A percentile compares a stretch with the other conserved stretches of the same genome.
These are phyloP conservation scores for Fistulifera solaris DNA, from an alignment of 108 stramenopile species.

Conservation along the genomic window DNA sequence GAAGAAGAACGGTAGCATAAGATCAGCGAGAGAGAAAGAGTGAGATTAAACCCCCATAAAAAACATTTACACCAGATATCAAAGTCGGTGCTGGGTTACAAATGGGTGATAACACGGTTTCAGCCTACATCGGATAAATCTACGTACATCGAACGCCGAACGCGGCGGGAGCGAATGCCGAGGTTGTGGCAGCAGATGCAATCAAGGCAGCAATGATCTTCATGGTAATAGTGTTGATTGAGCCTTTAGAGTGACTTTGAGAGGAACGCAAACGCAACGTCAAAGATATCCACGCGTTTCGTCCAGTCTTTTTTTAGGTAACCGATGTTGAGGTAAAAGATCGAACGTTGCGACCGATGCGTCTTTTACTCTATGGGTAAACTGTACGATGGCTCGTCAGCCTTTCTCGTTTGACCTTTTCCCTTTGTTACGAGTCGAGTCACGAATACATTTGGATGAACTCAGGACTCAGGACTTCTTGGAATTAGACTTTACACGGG, in stretches of 20 bases:
- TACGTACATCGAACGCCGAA: slow-evolving; percentile 72
- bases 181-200: slow-evolving; percentile 54
- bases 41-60: not conserved
- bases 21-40: not conserved
- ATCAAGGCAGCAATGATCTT: slow-evolving; percentile 60
- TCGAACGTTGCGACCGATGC: too few species aligned
- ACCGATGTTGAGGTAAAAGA: too few species aligned
- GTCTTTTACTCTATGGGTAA: too few species aligned
- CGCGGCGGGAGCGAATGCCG: slow-evolving; percentile 72
- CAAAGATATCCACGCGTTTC: too few species aligned
- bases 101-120: not conserved
- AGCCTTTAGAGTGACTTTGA: not conserved
- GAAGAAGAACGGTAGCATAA: not conserved
- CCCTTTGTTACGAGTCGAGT: too few species aligned
- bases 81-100: too few species aligned
- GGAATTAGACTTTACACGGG: too few species aligned
- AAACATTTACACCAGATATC: not conserved
- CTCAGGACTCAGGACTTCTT: too few species aligned
- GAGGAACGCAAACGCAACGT: not conserved
- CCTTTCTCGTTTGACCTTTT: too few species aligned
- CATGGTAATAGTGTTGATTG: slow-evolving; percentile 22
- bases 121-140: not conserved
- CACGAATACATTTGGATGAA: too few species aligned
- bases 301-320: too few species aligned
- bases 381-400: too few species aligned